Evolutionary conservation across 75 land plant genomes (phyloP).

Genomic region (Selaginella moellendorffii): DNA sequence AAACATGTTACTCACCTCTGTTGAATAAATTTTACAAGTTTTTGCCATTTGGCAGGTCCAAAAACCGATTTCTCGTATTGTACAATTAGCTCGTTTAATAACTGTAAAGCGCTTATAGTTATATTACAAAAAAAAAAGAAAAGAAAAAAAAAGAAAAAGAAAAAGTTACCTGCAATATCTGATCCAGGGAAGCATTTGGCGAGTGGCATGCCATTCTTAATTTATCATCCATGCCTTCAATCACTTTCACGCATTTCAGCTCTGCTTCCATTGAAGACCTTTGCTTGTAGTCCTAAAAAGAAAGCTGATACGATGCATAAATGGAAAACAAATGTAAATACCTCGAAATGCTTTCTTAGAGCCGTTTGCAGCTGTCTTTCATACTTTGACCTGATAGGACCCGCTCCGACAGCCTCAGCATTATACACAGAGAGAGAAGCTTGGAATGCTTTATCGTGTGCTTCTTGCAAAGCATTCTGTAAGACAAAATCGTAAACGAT

Average conservation of each 20-base stretch:
- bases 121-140: not conserved
- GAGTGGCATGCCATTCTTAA: constrained; percentile 60
- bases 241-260: constrained; percentile 42
- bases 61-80: constrained; percentile 56
- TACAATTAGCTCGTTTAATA: constrained; percentile 40
- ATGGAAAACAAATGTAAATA: constrained; percentile 7
- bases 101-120: constrained; percentile 30
- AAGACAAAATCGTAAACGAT: not conserved
- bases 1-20: constrained; percentile 34
- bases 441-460: constrained; percentile 68
- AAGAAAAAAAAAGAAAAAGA: not conserved
- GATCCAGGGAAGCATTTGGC: constrained; percentile 49
- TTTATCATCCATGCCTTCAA: constrained; percentile 70
- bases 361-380: constrained; percentile 53
- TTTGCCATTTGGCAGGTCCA: constrained; percentile 79
- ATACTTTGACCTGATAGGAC: constrained; percentile 53
- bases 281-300: constrained; percentile 61
- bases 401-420: constrained; percentile 63
- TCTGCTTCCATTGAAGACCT: constrained; percentile 72
- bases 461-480: constrained; percentile 57
- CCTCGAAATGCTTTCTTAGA: constrained; percentile 76
- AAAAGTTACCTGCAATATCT: constrained; percentile 38
- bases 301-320: not conserved
- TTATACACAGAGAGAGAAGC: constrained; percentile 47
- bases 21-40: constrained; percentile 46